These are phyloP conservation scores for Alternaria ethzedia DNA, from an alignment of 2,329 filamentous ascomycete genomes.

Conservation along the genomic window DNA sequence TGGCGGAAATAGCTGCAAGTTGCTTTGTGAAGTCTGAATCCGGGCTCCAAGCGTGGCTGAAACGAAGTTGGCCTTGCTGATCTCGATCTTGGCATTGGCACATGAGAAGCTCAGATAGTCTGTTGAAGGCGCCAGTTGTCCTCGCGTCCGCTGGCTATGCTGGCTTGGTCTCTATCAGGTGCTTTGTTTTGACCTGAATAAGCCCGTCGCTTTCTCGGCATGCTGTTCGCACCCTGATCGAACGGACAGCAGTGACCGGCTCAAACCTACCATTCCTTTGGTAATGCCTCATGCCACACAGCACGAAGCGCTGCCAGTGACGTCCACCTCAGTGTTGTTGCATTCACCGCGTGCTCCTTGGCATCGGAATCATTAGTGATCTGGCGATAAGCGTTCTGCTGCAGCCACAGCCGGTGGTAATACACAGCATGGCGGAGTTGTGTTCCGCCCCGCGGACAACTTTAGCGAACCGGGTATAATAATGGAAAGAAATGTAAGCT, in stretches of 20 bases:
- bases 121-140: constrained; percentile 1
- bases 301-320: not conserved
- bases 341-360: not conserved
- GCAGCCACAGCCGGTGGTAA: not conserved
- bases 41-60: constrained; percentile 34
- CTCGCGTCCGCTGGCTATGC: not conserved
- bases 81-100: constrained; percentile 27
- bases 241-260: not conserved
- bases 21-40: constrained; percentile 12
- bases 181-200: not conserved
- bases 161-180: not conserved
- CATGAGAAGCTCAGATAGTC: constrained; percentile 6
- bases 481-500: not conserved
- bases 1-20: constrained; percentile 18
- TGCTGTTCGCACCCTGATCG: not conserved
- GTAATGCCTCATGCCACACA: not conserved
- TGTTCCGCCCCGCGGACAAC: not conserved
- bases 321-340: not conserved
- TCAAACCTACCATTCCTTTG: not conserved
- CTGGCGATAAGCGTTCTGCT: not conserved
- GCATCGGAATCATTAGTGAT: not conserved
- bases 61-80: constrained; percentile 30
- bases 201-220: not conserved
- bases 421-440: not conserved
- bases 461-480: not conserved